These are phyloP conservation scores for Choiromyces venosus DNA, from an alignment of 495 filamentous ascomycete genomes.

Conservation along the genomic window DNA sequence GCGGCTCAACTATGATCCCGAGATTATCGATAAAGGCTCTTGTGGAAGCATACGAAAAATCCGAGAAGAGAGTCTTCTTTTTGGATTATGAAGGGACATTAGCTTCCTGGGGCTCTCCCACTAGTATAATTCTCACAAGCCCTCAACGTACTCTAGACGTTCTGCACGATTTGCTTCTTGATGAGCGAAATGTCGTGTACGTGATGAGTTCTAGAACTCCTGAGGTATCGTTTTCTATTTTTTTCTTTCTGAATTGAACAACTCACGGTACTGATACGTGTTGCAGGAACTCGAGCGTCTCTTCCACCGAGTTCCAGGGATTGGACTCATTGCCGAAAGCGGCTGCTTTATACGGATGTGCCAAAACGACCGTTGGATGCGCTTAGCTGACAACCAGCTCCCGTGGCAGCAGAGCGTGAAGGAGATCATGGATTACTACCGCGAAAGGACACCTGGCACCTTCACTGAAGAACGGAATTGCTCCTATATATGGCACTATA, in stretches of 20 bases:
- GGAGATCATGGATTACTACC: slow-evolving; percentile 76
- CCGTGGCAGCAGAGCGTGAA: slow-evolving; percentile 77
- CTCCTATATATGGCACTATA: slow-evolving; percentile 81
- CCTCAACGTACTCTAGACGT: slow-evolving; percentile 76
- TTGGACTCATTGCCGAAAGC: slow-evolving; percentile 88
- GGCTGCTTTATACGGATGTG: slow-evolving; percentile 78
- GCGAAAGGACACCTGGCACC: slow-evolving; percentile 77
- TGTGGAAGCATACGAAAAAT: slow-evolving; percentile 57
- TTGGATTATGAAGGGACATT: slow-evolving; percentile 90
- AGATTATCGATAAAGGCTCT: slow-evolving; percentile 65
- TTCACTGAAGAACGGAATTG: slow-evolving; percentile 81
- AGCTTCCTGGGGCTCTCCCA: slow-evolving; percentile 73
- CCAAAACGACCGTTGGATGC: slow-evolving; percentile 62
- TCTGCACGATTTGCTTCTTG: slow-evolving; percentile 69
- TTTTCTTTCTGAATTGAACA: neutral
- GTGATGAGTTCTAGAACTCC: slow-evolving; percentile 82
- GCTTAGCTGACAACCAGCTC: slow-evolving; percentile 62
- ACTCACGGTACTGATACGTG: slow-evolving; percentile 5
- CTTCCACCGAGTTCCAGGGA: slow-evolving; percentile 68
- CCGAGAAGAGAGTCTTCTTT: slow-evolving; percentile 69
- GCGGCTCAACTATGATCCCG: slow-evolving; percentile 77
- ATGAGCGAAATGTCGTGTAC: slow-evolving; percentile 77
- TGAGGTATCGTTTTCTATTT: slow-evolving; percentile 44
- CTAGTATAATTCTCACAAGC: slow-evolving; percentile 71
- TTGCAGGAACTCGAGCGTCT: slow-evolving; percentile 67